Evolutionary conservation across 2,329 filamentous ascomycete genomes (phyloP).

Genomic region (Fusarium mexicanum): DNA sequence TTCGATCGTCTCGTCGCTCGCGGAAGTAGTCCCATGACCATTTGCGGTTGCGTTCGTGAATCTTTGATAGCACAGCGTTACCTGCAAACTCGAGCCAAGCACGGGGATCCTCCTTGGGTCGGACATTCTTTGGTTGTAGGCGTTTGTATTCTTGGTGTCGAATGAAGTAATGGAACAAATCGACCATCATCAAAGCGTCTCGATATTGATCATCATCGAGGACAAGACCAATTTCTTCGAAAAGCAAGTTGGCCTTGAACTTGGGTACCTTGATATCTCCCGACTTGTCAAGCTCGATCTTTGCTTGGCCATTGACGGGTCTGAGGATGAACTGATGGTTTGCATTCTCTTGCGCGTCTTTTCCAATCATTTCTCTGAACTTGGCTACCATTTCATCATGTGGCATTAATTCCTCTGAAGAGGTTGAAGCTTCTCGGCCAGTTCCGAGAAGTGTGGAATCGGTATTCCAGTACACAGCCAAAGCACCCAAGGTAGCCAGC

Average conservation of each 20-base stretch:
- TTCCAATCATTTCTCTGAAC: constrained; percentile 83
- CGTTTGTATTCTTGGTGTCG: constrained; percentile 97
- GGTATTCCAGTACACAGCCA: constrained; percentile 98
- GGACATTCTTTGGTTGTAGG: constrained; percentile 82
- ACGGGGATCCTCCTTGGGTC: constrained; percentile 86
- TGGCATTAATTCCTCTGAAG: constrained; percentile 65
- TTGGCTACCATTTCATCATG: constrained; percentile 81
- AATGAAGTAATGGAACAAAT: constrained; percentile 98
- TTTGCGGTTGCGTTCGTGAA: constrained; percentile 89
- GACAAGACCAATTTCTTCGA: constrained; percentile 98
- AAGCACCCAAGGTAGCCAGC: constrained; percentile 85
- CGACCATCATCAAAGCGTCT: constrained; percentile 96
- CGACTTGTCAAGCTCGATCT: constrained; percentile 94
- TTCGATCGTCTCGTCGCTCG: constrained; percentile 89
- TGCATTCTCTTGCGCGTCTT: constrained; percentile 65
- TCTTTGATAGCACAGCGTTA: constrained; percentile 88
- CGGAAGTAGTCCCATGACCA: constrained; percentile 98
- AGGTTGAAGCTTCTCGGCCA: constrained; percentile 71
- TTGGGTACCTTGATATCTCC: constrained; percentile 82
- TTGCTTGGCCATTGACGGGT: constrained; percentile 93
- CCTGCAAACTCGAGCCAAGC: constrained; percentile 95
- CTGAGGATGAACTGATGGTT: constrained; percentile 94
- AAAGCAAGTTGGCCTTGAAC: constrained; percentile 89
- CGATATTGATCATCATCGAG: constrained; percentile 98
- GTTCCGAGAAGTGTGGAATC: constrained; percentile 85